Evolutionary conservation across 2,329 filamentous ascomycete species (phyloP), one percentile per base, ranked within the genome.

Genomic region (Zymoseptoria ardabiliae): DNA sequence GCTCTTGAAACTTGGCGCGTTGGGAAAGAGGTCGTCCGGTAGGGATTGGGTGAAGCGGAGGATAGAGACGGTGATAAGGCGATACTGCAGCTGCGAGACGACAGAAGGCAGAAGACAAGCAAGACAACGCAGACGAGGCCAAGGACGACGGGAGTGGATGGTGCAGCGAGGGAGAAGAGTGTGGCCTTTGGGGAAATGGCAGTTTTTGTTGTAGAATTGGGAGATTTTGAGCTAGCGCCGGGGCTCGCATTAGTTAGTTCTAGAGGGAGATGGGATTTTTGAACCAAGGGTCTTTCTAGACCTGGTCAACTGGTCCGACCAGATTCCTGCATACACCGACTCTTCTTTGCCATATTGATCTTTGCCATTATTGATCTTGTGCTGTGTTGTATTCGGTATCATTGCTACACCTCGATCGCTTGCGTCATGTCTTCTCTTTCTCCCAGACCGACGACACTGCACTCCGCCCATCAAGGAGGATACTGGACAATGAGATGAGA

Each of bases 1-100:
- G 35, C 35, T 25, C 54, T 52, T 52, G 50, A 51, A 58, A 58
- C 50, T 53, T 53, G 35, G 56, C 50, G 48, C 35, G 28, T 52
- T 48, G 35, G 49, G 49, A 52, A 48, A 35, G 30, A 57, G 49
- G 50, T 30, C 55, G 50, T 45, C 35, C 35, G 4, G 13, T 17
- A 13, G 35, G 35, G n/a, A 13, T n/a, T 13, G 25, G 7, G 11
- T n/a, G 35, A 13, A 45, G 35, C 35, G 6, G 35, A 45, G 13
- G 35, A 45, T 45, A 45, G 35, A 7, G 17, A 41, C 35, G 11
- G 35, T 41, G 11, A 11, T 41, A 9, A 28, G 25, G 25, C 25
- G 25, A 9, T 28, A 28, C 35, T 11, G 35, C 13, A 17, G 35
- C 13, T 17, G 35, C 13, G 11, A 45, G 13, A 17, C 17, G 13